Base-by-base conservation (phyloP, 257 asterid species). In the Ehretia macrophylla region DNA sequence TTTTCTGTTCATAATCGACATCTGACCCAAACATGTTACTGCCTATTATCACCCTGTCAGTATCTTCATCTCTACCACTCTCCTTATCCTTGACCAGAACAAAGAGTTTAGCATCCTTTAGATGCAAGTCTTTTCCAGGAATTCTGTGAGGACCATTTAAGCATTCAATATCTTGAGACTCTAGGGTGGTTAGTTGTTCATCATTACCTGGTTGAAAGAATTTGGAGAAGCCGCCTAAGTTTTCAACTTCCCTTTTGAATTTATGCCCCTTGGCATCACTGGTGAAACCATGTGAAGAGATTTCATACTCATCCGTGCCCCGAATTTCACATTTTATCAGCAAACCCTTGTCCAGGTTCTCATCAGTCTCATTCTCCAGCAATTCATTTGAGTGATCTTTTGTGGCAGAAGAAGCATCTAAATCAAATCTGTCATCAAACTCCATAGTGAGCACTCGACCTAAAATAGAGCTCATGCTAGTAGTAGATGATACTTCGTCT, bases 381-480 rank as follows among this genome's bases (percentile, higher is more conserved):
- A 75, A 70, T 23, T 46, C 69, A 51, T 74, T 58, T 16, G 77
- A 61, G 53, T 42, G 50, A 22, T 32, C 71, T 42, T 81, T 71
- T 20, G 74, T 22, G 13, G 75, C 70, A 18, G 63, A 83, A 14
- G 79, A 77, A 46, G 81, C 90, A 14, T 77, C 79, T 13, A 60
- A 73, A 66, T 81, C 86, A 58, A 69, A 75, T 47, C 74, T 85
- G 63, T 83, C 85, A 42, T 79, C 94, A 11, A 81, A 78, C 68
- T 90, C 97, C 84, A 87, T 69, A 67, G 73, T 79, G 69, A 85
- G 93, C 76, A 79, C 66, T 65, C 97, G 76, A 51, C 96, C 87
- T 55, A 90, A 64, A 51, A 90, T 77, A 18, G 96, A 90, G 73
- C 77, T 87, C 96, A 85, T 90, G 73, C 97, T 90, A 38, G 90